Base-by-base conservation (phyloP, 23 red algal genomes). In the Gracilariopsis chorda region DNA sequence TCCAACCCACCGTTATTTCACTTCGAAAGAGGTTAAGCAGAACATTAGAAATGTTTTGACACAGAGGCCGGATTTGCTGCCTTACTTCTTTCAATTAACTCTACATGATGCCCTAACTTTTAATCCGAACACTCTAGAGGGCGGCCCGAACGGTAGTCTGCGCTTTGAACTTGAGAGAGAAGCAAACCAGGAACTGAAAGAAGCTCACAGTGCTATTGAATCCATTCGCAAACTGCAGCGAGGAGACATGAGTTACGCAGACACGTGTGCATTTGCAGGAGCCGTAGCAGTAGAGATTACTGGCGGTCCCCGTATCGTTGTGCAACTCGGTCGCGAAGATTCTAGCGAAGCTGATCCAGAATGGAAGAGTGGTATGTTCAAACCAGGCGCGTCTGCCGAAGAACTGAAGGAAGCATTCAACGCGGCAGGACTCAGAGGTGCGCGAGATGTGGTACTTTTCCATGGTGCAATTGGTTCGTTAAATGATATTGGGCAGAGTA, bases 291-390 rank as follows among this genome's bases (percentile, higher is more conserved):
- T 92, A 33, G 97, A 99, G 80, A 72, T 99, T 16, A 77, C 91
- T n/a, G 90, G 90, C 20, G 97, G 93, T 40, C 97, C 97, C 32
- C 75, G 93, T 8, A 94, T 99, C 37, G 88, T 93, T 12, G 77
- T 99, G 25, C 97, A 99, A 69, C 81, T 95, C 9, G 97, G 97
- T 9, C 84, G 97, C 3, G 97, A 99, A 83, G 97, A 99, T 65
- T 90, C 90, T 28, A 57, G 2, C 23, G 61, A 86, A 34, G 52
- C 84, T 1, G 92, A 93, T 52, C 86, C 91, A 7, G 56, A 42
- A 4, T 73, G 62, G 16, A 77, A 77, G 55, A 72, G 25, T 16
- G 62, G 19, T 24, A 45, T 94, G 51, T 84, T 51, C 48, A 82
- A 68, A 49, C 78, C 79, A 25, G 92, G 67, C 42, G 73, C 91